Evolutionary conservation across 129 eudicot genomes (phyloP), one percentile per base, ranked within the genome.

Genomic region (Chrysanthemum makinoi): DNA sequence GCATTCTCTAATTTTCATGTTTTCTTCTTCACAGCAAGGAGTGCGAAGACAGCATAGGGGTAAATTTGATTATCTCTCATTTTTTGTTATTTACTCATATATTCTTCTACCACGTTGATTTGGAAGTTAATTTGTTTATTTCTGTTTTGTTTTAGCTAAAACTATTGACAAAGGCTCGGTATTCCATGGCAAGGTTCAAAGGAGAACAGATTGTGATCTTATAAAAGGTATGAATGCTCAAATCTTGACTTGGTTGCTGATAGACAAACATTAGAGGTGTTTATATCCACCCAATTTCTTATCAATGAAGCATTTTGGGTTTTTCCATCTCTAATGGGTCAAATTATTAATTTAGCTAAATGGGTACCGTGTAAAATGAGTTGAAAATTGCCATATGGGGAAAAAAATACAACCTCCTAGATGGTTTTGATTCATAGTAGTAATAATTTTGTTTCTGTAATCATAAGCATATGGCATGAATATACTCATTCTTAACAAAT

Each of bases 131-230:
- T 48, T 62, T 65, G 20, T 20, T 46, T 56, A 65, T 60, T 62
- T 16, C 20, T 79, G 11, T 64, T 62, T 30, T 65, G 63, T 71
- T 61, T 30, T 66, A 93, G 98, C 70, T 93, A 80, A 93, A 85
- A 73, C 80, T 93, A 59, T 74, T 93, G 95, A 83, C 95, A 30
- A 93, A 89, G 78, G 98, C 98, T 60, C 89, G 96, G 22, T 89
- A 93, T 64, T 87, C 98, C 39, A 81, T 83, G 85, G 86, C 98
- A 56, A 86, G 82, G 70, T 93, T 85, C 81, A 82, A 87, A 85
- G 96, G 95, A 73, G 98, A 93, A 80, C 98, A 93, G 65, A 93
- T 93, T 18, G 96, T 93, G 63, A 76, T 93, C 66, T 72, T 93
- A 77, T 93, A 96, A 55, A 96, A 93, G 96, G 98, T 89, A 80